Base-by-base conservation (phyloP, 352 stramenopile species). In the Phytophthora sojae region DNA sequence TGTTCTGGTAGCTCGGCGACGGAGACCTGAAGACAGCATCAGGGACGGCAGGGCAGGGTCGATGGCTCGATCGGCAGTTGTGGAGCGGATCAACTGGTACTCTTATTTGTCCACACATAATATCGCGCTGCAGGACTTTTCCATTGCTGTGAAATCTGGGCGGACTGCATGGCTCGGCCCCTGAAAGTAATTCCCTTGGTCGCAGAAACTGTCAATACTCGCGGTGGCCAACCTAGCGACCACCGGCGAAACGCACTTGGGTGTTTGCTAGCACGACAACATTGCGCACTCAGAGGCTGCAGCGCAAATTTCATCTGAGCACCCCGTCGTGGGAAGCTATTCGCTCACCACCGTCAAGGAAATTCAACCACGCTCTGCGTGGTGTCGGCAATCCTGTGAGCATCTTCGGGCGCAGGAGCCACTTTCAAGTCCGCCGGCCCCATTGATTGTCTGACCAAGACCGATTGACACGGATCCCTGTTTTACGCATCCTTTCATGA, bases 31-130 rank as follows among this genome's bases (percentile, higher is more conserved):
- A n/a, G 57, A 25, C 25, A 47, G n/a, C 74, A 78, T 78, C 19
- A n/a, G 6, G 17, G 25, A 11, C 32, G 21, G 21, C 21, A 21
- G 21, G 17, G 32, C 37, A 64, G 2, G 37, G 21, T 32, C 17
- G 23, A 17, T 37, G 32, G 21, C 35, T n/a, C 3, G 12, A n/a
- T 51, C 21, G 32, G 35, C 55, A 23, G 21, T 32, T 25, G 14
- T 26, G 35, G 54, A 47, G 35, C 12, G 32, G 44, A 35, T 21
- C 11, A 7, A 30, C 9, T 14, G 7, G 15, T 44, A 19, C 8
- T 79, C 72, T 79, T 79, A 76, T 73, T 79, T 30, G 23, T 23
- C 29, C 35, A 9, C 47, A 54, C 15, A n/a, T 6, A 47, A 15
- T 25, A 25, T 23, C 17, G 6, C 44, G 19, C 44, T 51, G 44